phyloP scores from a whole-genome alignment of 805 yeast genomes.

The Candida dajiaensis region DNA sequence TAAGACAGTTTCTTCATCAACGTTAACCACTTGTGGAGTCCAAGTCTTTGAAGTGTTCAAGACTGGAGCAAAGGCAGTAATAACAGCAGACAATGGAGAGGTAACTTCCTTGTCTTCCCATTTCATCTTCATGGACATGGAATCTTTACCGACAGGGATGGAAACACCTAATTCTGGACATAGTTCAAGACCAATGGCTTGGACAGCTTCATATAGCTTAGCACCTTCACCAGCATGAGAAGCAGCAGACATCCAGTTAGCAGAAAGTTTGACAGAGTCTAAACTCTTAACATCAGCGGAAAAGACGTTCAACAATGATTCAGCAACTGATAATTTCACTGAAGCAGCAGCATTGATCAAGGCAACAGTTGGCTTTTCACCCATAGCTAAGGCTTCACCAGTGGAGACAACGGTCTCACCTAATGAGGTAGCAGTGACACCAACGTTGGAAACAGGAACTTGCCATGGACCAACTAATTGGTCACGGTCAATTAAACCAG shows the following conservation, averaged over 20 bases:
- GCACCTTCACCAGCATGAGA: slow-evolving; percentile 93
- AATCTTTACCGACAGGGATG: slow-evolving; percentile 98
- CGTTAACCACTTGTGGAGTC: slow-evolving; percentile 76
- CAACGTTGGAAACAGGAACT: slow-evolving; percentile 97
- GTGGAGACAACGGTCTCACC: slow-evolving; percentile 65
- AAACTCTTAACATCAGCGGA: slow-evolving; percentile 85
- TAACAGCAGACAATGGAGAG: slow-evolving; percentile 87
- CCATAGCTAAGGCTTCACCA: slow-evolving; percentile 99
- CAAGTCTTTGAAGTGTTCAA: slow-evolving; percentile 81
- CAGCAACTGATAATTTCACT: slow-evolving; percentile 94
- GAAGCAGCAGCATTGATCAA: slow-evolving; percentile 84
- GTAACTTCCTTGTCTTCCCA: slow-evolving; percentile 92
- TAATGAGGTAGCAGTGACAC: slow-evolving; percentile 87
- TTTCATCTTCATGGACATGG: slow-evolving; percentile 98
- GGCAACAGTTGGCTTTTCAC: slow-evolving; percentile 91
- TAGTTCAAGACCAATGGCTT: slow-evolving; percentile 89
- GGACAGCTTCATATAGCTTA: slow-evolving; percentile 92
- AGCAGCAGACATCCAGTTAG: slow-evolving; percentile 99
- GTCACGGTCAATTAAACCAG: slow-evolving; percentile 94
- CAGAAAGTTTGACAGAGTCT: slow-evolving; percentile 77
- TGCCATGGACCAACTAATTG: slow-evolving; percentile 99
- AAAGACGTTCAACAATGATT: slow-evolving; percentile 76
- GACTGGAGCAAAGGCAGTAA: slow-evolving; percentile 91
- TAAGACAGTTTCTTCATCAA: slow-evolving; percentile 49
- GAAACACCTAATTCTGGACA: slow-evolving; percentile 90